Conservation (phyloP, 345 rosid species). For the Cochlearia excelsa region DNA sequence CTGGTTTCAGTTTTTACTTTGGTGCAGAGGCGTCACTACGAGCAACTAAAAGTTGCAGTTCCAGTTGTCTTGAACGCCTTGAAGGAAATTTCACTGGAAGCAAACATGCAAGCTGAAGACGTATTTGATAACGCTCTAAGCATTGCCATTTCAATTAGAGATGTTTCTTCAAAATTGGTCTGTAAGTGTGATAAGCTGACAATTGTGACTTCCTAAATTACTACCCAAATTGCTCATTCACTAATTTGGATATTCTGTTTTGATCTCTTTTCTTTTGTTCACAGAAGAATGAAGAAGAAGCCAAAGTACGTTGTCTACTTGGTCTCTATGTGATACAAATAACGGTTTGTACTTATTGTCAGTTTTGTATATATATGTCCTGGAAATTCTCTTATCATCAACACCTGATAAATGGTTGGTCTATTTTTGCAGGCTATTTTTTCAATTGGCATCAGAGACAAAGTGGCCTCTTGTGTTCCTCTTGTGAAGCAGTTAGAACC, state of each 20-base stretch:
- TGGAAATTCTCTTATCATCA: conserved; percentile 1
- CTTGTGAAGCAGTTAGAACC: conserved; percentile 45
- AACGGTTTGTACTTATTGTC: conserved; percentile 50
- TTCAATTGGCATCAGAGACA: conserved; percentile 47
- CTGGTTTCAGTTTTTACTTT: conserved; percentile 55
- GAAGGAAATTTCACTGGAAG: conserved; percentile 44
- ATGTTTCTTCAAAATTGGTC: conserved; percentile 59
- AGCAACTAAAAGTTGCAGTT: conserved; percentile 69
- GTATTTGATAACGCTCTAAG: conserved; percentile 57
- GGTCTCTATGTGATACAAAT: conserved; percentile 69
- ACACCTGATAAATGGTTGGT: conserved; percentile 31
- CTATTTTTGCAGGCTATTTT: conserved; percentile 57
- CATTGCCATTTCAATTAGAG: conserved; percentile 58
- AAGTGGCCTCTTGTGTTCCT: conserved; percentile 39
- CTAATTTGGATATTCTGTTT: conserved; percentile 13
- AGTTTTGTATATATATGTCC: conserved; percentile 20
- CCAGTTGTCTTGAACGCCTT: conserved; percentile 59
- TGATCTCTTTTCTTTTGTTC: conserved; percentile 22
- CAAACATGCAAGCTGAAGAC: conserved; percentile 39
- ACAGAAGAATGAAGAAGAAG: conserved; percentile 54
- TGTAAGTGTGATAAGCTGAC: conserved; percentile 31
- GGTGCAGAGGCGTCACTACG: conserved; percentile 66
- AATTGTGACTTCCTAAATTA: conserved; percentile 13
- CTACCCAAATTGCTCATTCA: conserved; percentile 16
- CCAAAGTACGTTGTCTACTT: conserved; percentile 63